Evolutionary conservation across 2,329 filamentous ascomycete species (phyloP).

Genomic region (Apiospora pterosperma): DNA sequence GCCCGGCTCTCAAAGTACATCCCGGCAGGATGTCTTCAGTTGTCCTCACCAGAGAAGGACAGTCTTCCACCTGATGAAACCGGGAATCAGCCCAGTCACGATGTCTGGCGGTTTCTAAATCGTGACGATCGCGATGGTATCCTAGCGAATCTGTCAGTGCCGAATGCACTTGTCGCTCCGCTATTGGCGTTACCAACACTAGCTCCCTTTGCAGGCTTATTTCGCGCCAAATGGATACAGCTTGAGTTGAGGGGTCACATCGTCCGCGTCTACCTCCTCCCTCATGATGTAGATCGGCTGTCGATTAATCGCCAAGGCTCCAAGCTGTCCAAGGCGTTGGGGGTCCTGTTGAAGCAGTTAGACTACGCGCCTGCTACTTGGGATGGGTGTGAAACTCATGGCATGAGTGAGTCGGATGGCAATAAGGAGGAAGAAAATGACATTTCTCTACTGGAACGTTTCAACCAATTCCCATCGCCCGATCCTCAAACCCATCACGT

Average conservation of each 20-base stretch:
- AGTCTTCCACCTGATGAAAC: constrained; percentile 12
- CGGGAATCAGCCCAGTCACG: constrained; percentile 6
- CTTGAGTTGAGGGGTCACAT: constrained; percentile 33
- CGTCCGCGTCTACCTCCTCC: constrained; percentile 59
- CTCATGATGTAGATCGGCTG: constrained; percentile 59
- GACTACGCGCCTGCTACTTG: constrained; percentile 56
- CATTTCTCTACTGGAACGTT: constrained; percentile 63
- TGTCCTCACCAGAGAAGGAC: constrained; percentile 20
- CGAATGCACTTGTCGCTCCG: neutral
- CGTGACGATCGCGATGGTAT: constrained; percentile 19
- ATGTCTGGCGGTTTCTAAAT: constrained; percentile 26
- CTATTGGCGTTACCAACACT: constrained; percentile 15
- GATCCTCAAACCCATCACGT: constrained; percentile 50
- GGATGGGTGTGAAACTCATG: constrained; percentile 35
- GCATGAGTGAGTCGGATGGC: neutral
- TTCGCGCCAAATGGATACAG: constrained; percentile 38
- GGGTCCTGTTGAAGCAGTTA: constrained; percentile 46
- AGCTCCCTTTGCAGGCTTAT: constrained; percentile 25
- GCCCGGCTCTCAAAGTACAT: constrained; percentile 30
- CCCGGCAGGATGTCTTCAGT: constrained; percentile 36
- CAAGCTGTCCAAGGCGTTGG: constrained; percentile 42
- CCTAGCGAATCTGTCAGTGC: neutral
- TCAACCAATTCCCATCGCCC: constrained; percentile 72
- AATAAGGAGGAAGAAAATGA: constrained; percentile 28
- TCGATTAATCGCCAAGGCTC: constrained; percentile 46